A percentile compares a stretch with the other conserved stretches of the same genome.
These are phyloP conservation scores for Kodamaea hsintzibuensis DNA, from an alignment of 805 yeast species.

Conservation along the genomic window DNA sequence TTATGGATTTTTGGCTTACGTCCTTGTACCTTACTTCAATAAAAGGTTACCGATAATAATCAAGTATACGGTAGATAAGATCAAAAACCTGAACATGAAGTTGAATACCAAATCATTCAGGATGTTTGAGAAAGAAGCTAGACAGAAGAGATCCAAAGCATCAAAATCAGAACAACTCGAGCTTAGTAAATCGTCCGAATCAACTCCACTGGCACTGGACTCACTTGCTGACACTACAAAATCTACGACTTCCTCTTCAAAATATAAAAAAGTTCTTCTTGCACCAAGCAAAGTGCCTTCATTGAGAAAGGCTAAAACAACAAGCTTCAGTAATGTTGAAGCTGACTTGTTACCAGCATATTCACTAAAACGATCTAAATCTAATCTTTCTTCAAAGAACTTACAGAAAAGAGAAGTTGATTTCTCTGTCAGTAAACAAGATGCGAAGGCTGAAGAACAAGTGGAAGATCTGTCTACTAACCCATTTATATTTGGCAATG, in stretches of 20 bases:
- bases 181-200: neutral
- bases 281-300: conserved; percentile 13
- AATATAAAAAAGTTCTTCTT: conserved; percentile 14
- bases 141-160: conserved; percentile 1
- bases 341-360: conserved; percentile 33
- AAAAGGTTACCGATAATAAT: conserved; percentile 49
- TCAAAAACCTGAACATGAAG: conserved; percentile 49
- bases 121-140: conserved; percentile 8
- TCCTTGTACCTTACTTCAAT: conserved; percentile 54
- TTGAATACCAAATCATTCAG: conserved; percentile 14
- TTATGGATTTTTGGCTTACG: conserved; percentile 50
- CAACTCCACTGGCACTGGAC: neutral
- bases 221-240: neutral
- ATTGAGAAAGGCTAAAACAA: conserved; percentile 20
- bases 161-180: conserved; percentile 1
- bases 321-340: conserved; percentile 14
- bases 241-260: conserved; percentile 12
- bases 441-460: neutral
- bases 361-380: conserved; percentile 40
- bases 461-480: conserved; percentile 13
- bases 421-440: conserved; percentile 22
- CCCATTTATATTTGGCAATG: conserved; percentile 31
- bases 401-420: conserved; percentile 44
- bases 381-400: conserved; percentile 39
- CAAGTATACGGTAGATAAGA: conserved; percentile 44